Evolutionary conservation across 352 stramenopile species (phyloP).

Genomic region (Pythium apleroticum): DNA sequence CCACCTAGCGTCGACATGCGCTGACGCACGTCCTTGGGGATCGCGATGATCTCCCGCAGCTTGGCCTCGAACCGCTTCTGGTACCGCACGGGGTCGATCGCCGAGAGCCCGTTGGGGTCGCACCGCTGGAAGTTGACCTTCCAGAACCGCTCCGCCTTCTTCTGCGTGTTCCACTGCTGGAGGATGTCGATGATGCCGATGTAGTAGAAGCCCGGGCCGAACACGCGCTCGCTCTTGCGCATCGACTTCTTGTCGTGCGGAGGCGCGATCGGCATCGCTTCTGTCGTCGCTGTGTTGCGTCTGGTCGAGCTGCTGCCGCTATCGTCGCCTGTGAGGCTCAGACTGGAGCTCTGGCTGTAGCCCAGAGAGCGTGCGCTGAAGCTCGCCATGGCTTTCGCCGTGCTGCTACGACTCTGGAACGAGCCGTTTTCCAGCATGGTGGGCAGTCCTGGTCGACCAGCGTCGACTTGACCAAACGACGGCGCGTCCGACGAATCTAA

Average conservation of each 20-base stretch:
- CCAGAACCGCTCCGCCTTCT: conserved; percentile 77
- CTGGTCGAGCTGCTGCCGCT: conserved; percentile 4
- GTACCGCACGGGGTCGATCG: conserved; percentile 77
- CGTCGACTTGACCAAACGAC: not conserved
- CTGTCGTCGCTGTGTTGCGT: not conserved
- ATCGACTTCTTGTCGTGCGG: conserved; percentile 42
- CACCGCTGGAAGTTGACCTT: conserved; percentile 76
- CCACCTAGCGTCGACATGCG: not conserved
- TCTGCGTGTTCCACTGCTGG: conserved; percentile 86
- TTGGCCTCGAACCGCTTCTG: conserved; percentile 83
- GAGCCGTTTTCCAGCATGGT: not conserved
- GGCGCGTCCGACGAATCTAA: conserved; percentile 7
- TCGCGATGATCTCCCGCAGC: conserved; percentile 74
- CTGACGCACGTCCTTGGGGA: conserved; percentile 50
- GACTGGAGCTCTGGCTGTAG: conserved; percentile 7
- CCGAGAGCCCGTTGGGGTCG: conserved; percentile 75
- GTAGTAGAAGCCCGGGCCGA: conserved; percentile 87
- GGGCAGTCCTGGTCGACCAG: not conserved
- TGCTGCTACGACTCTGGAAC: conserved; percentile 11
- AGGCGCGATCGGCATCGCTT: not conserved
- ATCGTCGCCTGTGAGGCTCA: conserved; percentile 4
- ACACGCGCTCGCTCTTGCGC: conserved; percentile 74
- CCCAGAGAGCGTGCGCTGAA: conserved; percentile 14
- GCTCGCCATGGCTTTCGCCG: conserved; percentile 8
- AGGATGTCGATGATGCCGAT: conserved; percentile 91